A percentile compares a stretch with the other conserved stretches of the same genome.
Evolutionary conservation across 1,284 basidiomycete species (phyloP).

Genomic region (Ustilago trichophora): DNA sequence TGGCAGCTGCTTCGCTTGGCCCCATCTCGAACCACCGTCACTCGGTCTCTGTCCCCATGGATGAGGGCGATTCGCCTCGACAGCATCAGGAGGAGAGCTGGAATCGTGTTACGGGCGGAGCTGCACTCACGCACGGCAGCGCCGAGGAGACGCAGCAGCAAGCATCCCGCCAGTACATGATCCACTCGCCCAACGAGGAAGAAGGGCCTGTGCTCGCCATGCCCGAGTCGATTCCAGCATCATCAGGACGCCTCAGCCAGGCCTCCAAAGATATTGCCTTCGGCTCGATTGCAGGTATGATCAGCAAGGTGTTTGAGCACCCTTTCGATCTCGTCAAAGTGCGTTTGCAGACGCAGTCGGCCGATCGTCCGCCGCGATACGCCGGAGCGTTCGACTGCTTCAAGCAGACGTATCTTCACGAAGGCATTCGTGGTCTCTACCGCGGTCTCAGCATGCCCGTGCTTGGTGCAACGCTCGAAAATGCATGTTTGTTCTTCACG

Average conservation of each 20-base stretch:
- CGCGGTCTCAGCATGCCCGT: slow-evolving; percentile 84
- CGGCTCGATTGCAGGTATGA: slow-evolving; percentile 63
- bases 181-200: slow-evolving; percentile 44
- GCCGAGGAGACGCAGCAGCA: background rate
- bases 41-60: slow-evolving; percentile 33
- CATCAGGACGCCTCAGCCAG: slow-evolving; percentile 47
- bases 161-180: slow-evolving; percentile 16
- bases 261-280: slow-evolving; percentile 63
- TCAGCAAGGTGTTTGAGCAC: slow-evolving; percentile 64
- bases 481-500: slow-evolving; percentile 84
- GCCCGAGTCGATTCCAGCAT: slow-evolving; percentile 30
- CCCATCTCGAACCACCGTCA: slow-evolving; percentile 7
- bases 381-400: slow-evolving; percentile 61
- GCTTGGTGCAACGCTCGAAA: slow-evolving; percentile 86
- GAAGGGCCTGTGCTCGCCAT: slow-evolving; percentile 10
- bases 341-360: slow-evolving; percentile 62
- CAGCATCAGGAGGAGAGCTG: slow-evolving; percentile 37
- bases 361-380: slow-evolving; percentile 49
- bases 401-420: slow-evolving; percentile 52
- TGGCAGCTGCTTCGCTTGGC: slow-evolving; percentile 13
- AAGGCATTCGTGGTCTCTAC: slow-evolving; percentile 62
- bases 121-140: background rate
- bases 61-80: slow-evolving; percentile 37
- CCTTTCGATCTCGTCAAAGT: slow-evolving; percentile 66
- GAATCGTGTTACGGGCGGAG: slow-evolving; percentile 13